These are phyloP conservation scores for Eucalyptus camaldulensis DNA, from an alignment of 345 rosid genomes.

Conservation along the genomic window DNA sequence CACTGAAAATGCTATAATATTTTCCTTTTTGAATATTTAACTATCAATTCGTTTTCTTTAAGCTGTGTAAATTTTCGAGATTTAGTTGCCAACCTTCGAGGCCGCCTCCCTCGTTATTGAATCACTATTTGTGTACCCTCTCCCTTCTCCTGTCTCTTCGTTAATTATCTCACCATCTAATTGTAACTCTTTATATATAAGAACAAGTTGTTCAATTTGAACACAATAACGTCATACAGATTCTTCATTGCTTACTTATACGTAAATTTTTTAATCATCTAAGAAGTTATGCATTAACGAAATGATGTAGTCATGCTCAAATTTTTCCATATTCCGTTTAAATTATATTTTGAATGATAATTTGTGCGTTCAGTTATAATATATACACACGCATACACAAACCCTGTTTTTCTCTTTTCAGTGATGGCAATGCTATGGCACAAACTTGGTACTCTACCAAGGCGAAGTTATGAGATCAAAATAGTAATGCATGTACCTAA, in stretches of 20 bases:
- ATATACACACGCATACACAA: too few species aligned
- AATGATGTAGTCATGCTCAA: neutral
- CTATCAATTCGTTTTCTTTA: neutral
- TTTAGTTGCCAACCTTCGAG: neutral
- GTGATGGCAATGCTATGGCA: too few species aligned
- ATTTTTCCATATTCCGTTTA: neutral
- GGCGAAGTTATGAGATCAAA: too few species aligned
- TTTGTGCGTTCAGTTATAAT: neutral
- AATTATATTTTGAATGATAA: neutral
- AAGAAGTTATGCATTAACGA: neutral
- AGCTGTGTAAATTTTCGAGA: neutral
- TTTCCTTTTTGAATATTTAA: neutral
- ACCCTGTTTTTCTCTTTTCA: neutral
- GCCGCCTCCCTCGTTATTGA: neutral
- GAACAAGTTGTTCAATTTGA: neutral
- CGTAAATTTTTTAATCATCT: neutral
- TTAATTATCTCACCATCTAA: neutral
- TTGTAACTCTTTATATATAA: neutral
- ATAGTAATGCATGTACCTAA: too few species aligned
- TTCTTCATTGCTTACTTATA: neutral
- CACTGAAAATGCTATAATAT: neutral
- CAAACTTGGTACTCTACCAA: too few species aligned
- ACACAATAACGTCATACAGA: neutral
- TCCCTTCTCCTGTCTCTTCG: neutral
- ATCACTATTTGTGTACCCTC: neutral